Percentiles rank a stretch among this genome's conserved stretches.
phyloP scores from a whole-genome alignment of 495 filamentous ascomycete species.

The Zalerion maritima region DNA sequence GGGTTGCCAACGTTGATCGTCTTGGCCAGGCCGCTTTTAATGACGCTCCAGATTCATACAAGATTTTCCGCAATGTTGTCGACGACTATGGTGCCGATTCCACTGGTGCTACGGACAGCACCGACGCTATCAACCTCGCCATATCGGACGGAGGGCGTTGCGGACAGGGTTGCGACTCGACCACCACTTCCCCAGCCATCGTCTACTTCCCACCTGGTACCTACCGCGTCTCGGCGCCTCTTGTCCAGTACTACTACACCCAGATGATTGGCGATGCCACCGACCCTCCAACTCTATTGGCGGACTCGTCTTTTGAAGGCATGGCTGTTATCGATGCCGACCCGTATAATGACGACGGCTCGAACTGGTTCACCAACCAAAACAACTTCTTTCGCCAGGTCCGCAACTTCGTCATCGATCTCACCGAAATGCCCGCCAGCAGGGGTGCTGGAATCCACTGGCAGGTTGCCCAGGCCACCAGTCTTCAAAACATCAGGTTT shows the following conservation, averaged over 20 bases:
- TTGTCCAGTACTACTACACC: slow-evolving; percentile 65
- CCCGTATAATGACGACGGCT: slow-evolving; percentile 50
- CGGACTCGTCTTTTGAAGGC: slow-evolving; percentile 52
- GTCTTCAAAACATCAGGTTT: slow-evolving; percentile 79
- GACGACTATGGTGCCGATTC: slow-evolving; percentile 22
- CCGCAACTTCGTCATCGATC: slow-evolving; percentile 86
- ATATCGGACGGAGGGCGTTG: slow-evolving; percentile 67
- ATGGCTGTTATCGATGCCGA: slow-evolving; percentile 87
- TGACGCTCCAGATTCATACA: slow-evolving; percentile 34
- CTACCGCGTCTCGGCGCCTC: slow-evolving; percentile 52
- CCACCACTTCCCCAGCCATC: slow-evolving; percentile 59
- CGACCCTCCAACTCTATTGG: slow-evolving; percentile 63
- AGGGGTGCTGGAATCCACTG: slow-evolving; percentile 80
- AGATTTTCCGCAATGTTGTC: slow-evolving; percentile 70
- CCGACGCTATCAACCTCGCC: slow-evolving; percentile 75
- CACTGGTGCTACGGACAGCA: slow-evolving; percentile 74
- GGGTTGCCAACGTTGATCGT: slow-evolving; percentile 58
- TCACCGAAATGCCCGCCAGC: slow-evolving; percentile 50
- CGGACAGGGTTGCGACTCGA: slow-evolving; percentile 61
- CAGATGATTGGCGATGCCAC: slow-evolving; percentile 64
- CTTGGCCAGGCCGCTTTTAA: slow-evolving; percentile 56
- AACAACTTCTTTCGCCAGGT: slow-evolving; percentile 99
- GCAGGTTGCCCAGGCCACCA: slow-evolving; percentile 94
- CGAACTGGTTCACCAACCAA: slow-evolving; percentile 68
- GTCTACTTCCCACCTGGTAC: slow-evolving; percentile 74